These are phyloP conservation scores for Globisporangium recalcitrans DNA, from an alignment of 352 stramenopile species.

Conservation along the genomic window DNA sequence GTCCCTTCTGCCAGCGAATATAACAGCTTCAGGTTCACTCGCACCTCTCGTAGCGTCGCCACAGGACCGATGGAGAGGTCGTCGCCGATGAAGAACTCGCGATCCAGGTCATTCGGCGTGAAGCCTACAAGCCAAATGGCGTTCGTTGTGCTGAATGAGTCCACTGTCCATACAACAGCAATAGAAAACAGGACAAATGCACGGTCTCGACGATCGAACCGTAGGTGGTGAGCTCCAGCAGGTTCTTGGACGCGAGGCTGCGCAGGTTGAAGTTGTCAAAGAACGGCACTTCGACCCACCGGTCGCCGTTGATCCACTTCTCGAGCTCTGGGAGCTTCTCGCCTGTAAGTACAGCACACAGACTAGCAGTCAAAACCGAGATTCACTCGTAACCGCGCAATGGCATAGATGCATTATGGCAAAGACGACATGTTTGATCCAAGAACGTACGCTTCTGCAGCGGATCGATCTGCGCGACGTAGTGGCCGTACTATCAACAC, in stretches of 20 bases:
- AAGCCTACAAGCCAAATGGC: conserved; percentile 69
- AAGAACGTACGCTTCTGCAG: conserved; percentile 60
- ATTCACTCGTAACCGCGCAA: neutral
- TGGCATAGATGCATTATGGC: neutral
- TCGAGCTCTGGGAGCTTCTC: conserved; percentile 82
- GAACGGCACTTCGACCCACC: conserved; percentile 81
- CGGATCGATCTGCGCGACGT: conserved; percentile 84
- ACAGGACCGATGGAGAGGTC: conserved; percentile 81
- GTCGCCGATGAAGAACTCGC: conserved; percentile 90
- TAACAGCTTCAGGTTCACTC: neutral
- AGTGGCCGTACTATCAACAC: conserved; percentile 64
- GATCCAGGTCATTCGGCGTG: conserved; percentile 84
- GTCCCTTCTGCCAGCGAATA: too few species aligned
- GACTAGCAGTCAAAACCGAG: neutral
- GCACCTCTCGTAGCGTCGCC: conserved; percentile 61
- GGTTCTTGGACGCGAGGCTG: conserved; percentile 73
- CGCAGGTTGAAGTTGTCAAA: conserved; percentile 87
- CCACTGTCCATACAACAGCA: neutral
- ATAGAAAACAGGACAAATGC: neutral
- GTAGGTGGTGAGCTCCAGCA: conserved; percentile 79
- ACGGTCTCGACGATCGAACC: too few species aligned
- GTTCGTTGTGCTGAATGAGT: too few species aligned
- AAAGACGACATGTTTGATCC: neutral
- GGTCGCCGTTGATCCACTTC: conserved; percentile 80
- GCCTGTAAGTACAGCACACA: conserved; percentile 20